Conservation (phyloP, 1,139 yeast genomes). For the Candida sp. region DNA sequence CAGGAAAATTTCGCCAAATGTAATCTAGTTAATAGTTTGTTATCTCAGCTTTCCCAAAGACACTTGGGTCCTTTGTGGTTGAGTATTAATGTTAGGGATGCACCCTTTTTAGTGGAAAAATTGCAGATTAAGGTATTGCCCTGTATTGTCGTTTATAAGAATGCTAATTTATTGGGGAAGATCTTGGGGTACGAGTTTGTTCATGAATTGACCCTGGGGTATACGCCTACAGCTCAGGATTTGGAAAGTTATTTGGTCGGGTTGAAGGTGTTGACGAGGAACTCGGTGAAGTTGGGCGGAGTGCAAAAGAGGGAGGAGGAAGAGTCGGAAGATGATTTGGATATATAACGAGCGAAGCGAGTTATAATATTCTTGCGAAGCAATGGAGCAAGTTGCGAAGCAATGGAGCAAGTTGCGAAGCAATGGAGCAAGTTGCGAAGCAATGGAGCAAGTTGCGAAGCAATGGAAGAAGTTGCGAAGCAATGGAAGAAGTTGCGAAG, state of each 20-base stretch:
- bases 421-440: too few relatives aligned
- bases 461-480: too few relatives aligned
- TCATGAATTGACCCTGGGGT: constrained; percentile 27
- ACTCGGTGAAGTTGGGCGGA: not conserved
- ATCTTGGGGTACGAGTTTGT: constrained; percentile 68
- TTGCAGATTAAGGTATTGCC: constrained; percentile 68
- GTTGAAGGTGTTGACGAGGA: constrained; percentile 15
- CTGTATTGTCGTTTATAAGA: constrained; percentile 58
- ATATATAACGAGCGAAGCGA: too few relatives aligned
- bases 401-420: too few relatives aligned
- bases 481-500: too few relatives aligned
- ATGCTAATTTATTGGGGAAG: constrained; percentile 57
- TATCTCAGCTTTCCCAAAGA: constrained; percentile 44
- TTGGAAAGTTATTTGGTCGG: constrained; percentile 44
- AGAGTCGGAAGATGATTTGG: constrained; percentile 2
- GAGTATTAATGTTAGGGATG: constrained; percentile 57
- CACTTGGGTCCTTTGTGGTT: constrained; percentile 56
- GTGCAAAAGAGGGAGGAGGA: not conserved
- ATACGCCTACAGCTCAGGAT: constrained; percentile 22
- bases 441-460: too few relatives aligned
- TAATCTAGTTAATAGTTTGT: constrained; percentile 49
- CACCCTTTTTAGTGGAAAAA: constrained; percentile 69
- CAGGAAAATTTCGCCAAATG: constrained; percentile 63
- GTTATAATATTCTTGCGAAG: too few relatives aligned
- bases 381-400: too few relatives aligned